Conservation (phyloP, 2,329 filamentous ascomycete species). For the Camptophora hylomeconis region DNA sequence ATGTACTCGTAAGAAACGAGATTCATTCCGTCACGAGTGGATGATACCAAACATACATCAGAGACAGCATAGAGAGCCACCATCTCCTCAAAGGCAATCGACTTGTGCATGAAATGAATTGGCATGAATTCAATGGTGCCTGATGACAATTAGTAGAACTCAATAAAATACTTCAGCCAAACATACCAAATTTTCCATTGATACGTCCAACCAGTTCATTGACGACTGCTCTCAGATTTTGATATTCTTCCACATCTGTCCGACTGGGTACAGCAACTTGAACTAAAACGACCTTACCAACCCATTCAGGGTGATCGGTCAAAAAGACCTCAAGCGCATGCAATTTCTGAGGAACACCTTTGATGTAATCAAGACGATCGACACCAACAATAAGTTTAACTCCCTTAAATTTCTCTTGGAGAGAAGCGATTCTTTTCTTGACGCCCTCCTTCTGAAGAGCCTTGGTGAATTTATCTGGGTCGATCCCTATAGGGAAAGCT, state of each 20-base stretch:
- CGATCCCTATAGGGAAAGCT: slow-evolving; percentile 94
- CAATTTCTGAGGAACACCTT: slow-evolving; percentile 93
- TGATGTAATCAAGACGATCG: slow-evolving; percentile 96
- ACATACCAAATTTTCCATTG: slow-evolving; percentile 75
- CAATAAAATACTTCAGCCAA: slow-evolving; percentile 1
- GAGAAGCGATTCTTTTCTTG: slow-evolving; percentile 69
- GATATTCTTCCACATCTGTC: slow-evolving; percentile 95
- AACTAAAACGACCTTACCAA: slow-evolving; percentile 90
- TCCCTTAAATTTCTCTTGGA: slow-evolving; percentile 70
- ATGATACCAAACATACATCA: slow-evolving; percentile 84
- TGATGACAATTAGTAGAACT: slow-evolving; percentile 18
- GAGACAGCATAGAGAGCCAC: slow-evolving; percentile 86
- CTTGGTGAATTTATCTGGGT: slow-evolving; percentile 90
- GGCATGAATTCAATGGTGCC: slow-evolving; percentile 96
- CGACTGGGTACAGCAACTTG: slow-evolving; percentile 91
- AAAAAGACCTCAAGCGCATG: slow-evolving; percentile 94
- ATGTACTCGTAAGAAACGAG: slow-evolving; percentile 98
- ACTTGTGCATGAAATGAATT: slow-evolving; percentile 97
- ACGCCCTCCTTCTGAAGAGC: slow-evolving; percentile 76
- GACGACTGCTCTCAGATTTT: slow-evolving; percentile 86
- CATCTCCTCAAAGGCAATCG: slow-evolving; percentile 85
- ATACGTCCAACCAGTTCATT: slow-evolving; percentile 95
- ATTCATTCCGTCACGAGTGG: slow-evolving; percentile 98
- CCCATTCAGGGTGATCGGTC: slow-evolving; percentile 94
- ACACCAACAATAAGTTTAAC: slow-evolving; percentile 96